phyloP scores from a whole-genome alignment of 2,329 filamentous ascomycete genomes.

The Byssochlamys sp. region DNA sequence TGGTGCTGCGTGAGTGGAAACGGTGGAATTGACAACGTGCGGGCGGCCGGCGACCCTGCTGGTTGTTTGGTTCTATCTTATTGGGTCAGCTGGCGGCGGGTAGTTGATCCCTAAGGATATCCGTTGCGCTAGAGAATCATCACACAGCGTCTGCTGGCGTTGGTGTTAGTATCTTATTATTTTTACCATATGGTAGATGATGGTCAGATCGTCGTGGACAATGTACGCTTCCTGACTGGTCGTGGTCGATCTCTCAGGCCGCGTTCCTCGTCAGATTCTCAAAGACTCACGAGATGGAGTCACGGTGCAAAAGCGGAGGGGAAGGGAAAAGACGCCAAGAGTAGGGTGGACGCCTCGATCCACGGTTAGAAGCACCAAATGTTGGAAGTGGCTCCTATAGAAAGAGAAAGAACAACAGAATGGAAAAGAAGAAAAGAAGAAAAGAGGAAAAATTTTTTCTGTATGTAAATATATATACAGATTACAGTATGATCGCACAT shows the following conservation, averaged over 20 bases:
- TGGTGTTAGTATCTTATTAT: too few species aligned
- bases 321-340: neutral
- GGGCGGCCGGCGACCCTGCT: neutral
- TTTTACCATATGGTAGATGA: too few species aligned
- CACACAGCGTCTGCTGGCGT: too few species aligned
- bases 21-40: neutral
- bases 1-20: neutral
- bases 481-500: too few species aligned
- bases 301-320: neutral
- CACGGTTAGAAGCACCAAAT: neutral
- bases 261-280: too few species aligned
- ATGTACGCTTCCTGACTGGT: neutral
- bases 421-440: neutral
- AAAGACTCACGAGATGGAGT: too few species aligned
- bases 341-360: neutral
- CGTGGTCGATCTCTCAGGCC: neutral
- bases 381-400: neutral
- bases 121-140: neutral
- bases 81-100: slow-evolving; percentile 8
- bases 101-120: neutral
- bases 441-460: neutral
- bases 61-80: neutral
- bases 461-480: too few species aligned
- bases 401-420: neutral
- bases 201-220: neutral